Percentiles rank a stretch among this genome's conserved stretches.
Evolutionary conservation across 2,329 filamentous ascomycete species (phyloP).

Genomic region (Calonectria hawksworthii): DNA sequence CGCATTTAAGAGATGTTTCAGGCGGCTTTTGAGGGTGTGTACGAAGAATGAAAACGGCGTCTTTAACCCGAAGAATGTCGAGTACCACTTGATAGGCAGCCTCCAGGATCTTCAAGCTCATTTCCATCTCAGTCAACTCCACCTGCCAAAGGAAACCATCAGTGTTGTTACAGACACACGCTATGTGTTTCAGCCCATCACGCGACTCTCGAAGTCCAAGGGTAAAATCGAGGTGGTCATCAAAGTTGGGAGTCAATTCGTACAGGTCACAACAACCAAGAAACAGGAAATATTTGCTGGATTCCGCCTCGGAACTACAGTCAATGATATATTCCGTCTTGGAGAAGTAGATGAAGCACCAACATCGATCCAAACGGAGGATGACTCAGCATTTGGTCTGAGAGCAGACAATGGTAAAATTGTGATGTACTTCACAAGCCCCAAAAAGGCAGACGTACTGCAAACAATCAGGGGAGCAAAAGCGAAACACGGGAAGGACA

Average conservation of each 20-base stretch:
- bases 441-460: conserved; percentile 73
- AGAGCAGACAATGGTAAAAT: conserved; percentile 78
- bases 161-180: conserved; percentile 76
- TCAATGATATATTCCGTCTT: conserved; percentile 79
- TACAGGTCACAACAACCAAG: conserved; percentile 77
- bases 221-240: conserved; percentile 79
- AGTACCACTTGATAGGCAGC: conserved; percentile 76
- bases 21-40: conserved; percentile 72
- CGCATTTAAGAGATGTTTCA: conserved; percentile 76
- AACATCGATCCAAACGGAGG: conserved; percentile 74
- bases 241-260: conserved; percentile 78
- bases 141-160: conserved; percentile 78
- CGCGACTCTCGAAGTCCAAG: conserved; percentile 75
- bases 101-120: conserved; percentile 75
- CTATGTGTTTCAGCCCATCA: conserved; percentile 76
- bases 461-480: conserved; percentile 75
- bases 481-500: conserved; percentile 74
- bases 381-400: conserved; percentile 77
- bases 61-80: conserved; percentile 75
- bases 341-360: conserved; percentile 77
- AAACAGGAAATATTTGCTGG: conserved; percentile 77
- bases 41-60: conserved; percentile 71
- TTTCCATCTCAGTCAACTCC: conserved; percentile 76
- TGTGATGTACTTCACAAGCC: conserved; percentile 79
- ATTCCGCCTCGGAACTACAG: conserved; percentile 71